Conservation (phyloP, 208 protist genomes). For the Leishmania gerbilli region DNA sequence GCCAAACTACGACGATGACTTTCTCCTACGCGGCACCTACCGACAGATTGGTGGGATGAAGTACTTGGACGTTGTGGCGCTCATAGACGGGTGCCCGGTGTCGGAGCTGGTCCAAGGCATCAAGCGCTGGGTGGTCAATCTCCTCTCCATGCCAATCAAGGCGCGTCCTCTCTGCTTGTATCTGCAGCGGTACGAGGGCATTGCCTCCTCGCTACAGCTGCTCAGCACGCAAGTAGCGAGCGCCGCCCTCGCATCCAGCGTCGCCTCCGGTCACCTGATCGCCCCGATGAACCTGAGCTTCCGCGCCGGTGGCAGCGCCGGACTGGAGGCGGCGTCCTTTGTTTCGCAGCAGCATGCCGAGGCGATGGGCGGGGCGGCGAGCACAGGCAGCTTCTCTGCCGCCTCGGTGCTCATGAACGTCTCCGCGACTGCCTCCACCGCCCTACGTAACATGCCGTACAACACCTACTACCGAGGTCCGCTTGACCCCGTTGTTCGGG, state of each 20-base stretch:
- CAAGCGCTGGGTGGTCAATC: conserved; percentile 45
- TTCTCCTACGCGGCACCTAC: conserved; percentile 51
- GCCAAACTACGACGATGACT: conserved; percentile 20
- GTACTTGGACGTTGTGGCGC: conserved; percentile 48
- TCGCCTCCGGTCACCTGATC: conserved; percentile 15
- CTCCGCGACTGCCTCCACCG: conserved; percentile 2
- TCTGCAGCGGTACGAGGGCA: conserved; percentile 64
- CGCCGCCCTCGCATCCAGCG: conserved; percentile 16
- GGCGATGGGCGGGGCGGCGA: neutral
- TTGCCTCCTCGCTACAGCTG: conserved; percentile 41
- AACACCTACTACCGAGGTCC: conserved; percentile 61
- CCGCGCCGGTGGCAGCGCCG: conserved; percentile 4
- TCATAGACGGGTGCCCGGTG: conserved; percentile 49
- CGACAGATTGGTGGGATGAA: conserved; percentile 65
- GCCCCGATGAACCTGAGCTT: conserved; percentile 35
- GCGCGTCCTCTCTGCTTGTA: conserved; percentile 61
- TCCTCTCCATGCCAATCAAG: conserved; percentile 55
- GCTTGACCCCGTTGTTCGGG: conserved; percentile 52
- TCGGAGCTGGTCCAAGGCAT: conserved; percentile 50
- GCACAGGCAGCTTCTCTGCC: conserved; percentile 10
- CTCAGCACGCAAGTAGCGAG: conserved; percentile 23
- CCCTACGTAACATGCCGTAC: conserved; percentile 17
- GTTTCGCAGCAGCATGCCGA: neutral
- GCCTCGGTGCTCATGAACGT: conserved; percentile 21
- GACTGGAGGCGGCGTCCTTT: conserved; percentile 10